Evolutionary conservation across 1,284 basidiomycete species (phyloP), one percentile per base, ranked within the genome.

Genomic region (Jaminaea rosea): DNA sequence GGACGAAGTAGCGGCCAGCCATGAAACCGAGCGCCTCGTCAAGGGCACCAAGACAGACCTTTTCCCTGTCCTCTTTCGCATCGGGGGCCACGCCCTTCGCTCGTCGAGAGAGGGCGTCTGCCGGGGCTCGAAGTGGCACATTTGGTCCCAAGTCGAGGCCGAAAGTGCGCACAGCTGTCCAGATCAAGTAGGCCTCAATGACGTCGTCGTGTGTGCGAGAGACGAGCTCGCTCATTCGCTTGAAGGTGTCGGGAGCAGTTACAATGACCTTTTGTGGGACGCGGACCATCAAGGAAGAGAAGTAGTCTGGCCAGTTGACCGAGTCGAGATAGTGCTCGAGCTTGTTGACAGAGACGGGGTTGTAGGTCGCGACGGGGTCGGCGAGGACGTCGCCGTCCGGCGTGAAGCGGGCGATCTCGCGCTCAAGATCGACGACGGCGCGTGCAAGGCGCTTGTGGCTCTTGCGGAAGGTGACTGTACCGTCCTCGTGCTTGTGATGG

Each of bases 341-440:
- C 7, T 80, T 77, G n/a, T 84, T 82, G 47, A 93, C 78, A 49
- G 86, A 51, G 80, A 78, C 54, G 2, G 90, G 90, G 74, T 98
- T 96, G 78, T 98, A 97, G 0, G 88, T 86, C 44, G 80, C 84
- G 50, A 88, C 78, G 0, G 92, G 93, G 70, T 97, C 78, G 55
- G 72, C 75, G 41, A 80, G 68, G 53, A 76, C 72, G 80, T 78
- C 87, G 79, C 63, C 81, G 78, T 60, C 63, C 8, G 60, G 63
- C 63, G 84, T 88, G 5, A 86, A 85, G 49, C 83, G 77, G 0
- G 89, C 87, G n/a, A 98, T 77, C 61, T 81, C 78, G 48, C 80
- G 79, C 77, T 98, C 93, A 56, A 97, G 86, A 28, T 80, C 76
- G 58, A 96, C 80, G 24, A 96, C 42, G 29, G 82, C 76, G 60